These are phyloP conservation scores for Tillandsia fasciculata DNA, from an alignment of 176 grass and related monocot species.

Conservation along the genomic window DNA sequence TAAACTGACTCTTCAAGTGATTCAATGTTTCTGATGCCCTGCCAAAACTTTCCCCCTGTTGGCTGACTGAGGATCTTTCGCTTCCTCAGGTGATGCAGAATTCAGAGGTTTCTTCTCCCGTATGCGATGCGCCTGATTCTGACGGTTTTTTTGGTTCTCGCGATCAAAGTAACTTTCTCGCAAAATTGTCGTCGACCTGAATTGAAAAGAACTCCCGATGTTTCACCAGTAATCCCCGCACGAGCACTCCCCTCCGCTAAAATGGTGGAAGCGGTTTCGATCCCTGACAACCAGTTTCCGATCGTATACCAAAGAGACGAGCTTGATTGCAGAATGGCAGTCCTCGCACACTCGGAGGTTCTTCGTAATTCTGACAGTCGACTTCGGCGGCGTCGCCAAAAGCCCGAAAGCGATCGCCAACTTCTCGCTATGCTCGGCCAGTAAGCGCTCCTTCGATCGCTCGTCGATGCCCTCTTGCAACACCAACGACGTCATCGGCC, in stretches of 20 bases:
- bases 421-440: slow-evolving; percentile 73
- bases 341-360: slow-evolving; percentile 66
- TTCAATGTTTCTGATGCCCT: too few relatives aligned
- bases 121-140: too few relatives aligned
- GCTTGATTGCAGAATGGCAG: slow-evolving; percentile 58
- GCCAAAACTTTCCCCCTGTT: too few relatives aligned
- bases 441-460: slow-evolving; percentile 28
- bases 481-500: slow-evolving; percentile 49
- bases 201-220: not conserved
- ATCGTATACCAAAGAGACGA: slow-evolving; percentile 39
- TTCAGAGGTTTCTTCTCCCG: too few relatives aligned
- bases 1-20: too few relatives aligned
- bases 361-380: slow-evolving; percentile 57
- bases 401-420: slow-evolving; percentile 58
- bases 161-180: too few relatives aligned
- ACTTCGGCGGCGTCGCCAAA: slow-evolving; percentile 34
- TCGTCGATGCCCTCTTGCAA: slow-evolving; percentile 61
- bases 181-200: too few relatives aligned
- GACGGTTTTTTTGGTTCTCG: too few relatives aligned
- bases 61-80: too few relatives aligned
- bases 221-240: slow-evolving; percentile 66
- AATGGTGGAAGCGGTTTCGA: slow-evolving; percentile 64
- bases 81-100: too few relatives aligned
- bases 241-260: slow-evolving; percentile 45
- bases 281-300: slow-evolving; percentile 57